Conservation (phyloP, 345 rosid species). For the Balakata baccata region DNA sequence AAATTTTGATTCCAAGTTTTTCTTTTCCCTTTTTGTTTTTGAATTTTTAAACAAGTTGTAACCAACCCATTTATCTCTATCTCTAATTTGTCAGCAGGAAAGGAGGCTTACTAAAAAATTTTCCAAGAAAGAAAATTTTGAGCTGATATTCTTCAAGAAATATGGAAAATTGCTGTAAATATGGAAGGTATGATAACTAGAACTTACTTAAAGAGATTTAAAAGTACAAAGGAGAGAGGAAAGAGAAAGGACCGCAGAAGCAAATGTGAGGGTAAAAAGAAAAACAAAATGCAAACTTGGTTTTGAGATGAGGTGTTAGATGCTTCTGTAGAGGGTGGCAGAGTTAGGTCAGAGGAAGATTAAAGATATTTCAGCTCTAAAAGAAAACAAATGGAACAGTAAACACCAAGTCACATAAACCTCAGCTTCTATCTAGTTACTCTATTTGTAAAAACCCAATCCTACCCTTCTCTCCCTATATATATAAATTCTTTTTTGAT, state of each 20-base stretch:
- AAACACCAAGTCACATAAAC: neutral
- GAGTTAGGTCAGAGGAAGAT: slow-evolving; percentile 26
- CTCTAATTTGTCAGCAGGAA: slow-evolving; percentile 1
- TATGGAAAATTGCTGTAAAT: neutral
- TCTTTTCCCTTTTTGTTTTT: too few species aligned
- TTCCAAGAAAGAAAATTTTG: neutral
- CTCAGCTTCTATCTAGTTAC: neutral
- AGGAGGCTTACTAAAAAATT: slow-evolving; percentile 8
- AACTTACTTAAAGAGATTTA: neutral
- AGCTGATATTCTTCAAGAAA: neutral
- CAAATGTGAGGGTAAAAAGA: neutral
- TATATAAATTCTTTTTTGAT: too few species aligned
- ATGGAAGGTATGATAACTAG: slow-evolving; percentile 3
- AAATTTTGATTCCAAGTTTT: slow-evolving; percentile 11
- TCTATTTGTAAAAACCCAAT: neutral
- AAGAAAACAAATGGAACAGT: slow-evolving; percentile 15
- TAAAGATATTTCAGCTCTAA: slow-evolving; percentile 22
- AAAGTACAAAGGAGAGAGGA: slow-evolving; percentile 6
- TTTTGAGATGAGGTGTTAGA: slow-evolving; percentile 10
- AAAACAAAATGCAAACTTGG: slow-evolving; percentile 12
- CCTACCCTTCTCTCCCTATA: neutral
- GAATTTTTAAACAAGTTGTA: neutral
- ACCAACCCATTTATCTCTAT: slow-evolving; percentile 20
- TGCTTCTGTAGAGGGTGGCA: slow-evolving; percentile 39
- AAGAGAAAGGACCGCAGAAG: neutral